These are phyloP conservation scores for Cynanchum wilfordii DNA, from an alignment of 257 asterid species.

Conservation along the genomic window DNA sequence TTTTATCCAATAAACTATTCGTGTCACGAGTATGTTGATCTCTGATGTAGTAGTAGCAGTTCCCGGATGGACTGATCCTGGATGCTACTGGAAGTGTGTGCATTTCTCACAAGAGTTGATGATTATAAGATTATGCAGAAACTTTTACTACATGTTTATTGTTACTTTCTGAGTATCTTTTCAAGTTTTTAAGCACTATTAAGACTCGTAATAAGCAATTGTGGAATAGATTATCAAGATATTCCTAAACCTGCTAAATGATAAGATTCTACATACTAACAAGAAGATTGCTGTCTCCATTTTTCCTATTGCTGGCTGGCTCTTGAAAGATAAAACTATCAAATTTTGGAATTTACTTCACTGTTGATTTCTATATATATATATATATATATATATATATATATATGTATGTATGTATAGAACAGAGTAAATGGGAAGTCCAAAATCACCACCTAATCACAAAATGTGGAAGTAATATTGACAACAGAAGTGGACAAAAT, in stretches of 20 bases:
- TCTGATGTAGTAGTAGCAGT: background rate
- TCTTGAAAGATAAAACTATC: background rate
- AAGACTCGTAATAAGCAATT: no score
- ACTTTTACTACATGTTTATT: background rate
- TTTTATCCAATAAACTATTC: background rate
- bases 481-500: background rate
- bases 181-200: no score
- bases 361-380: background rate
- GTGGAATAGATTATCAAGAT: background rate
- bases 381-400: no score
- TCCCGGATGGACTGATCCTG: background rate
- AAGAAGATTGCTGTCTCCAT: background rate
- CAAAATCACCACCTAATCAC: background rate
- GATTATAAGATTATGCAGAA: background rate
- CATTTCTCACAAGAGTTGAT: background rate
- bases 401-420: no score
- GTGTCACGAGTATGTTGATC: constrained; percentile 1
- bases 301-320: background rate
- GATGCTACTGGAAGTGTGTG: background rate
- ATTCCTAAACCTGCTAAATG: background rate
- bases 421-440: no score
- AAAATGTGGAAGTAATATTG: background rate
- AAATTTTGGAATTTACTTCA: background rate
- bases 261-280: background rate
- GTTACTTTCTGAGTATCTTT: background rate